Conservation (phyloP, 2,329 filamentous ascomycete species). For the Zasmidium angulare region DNA sequence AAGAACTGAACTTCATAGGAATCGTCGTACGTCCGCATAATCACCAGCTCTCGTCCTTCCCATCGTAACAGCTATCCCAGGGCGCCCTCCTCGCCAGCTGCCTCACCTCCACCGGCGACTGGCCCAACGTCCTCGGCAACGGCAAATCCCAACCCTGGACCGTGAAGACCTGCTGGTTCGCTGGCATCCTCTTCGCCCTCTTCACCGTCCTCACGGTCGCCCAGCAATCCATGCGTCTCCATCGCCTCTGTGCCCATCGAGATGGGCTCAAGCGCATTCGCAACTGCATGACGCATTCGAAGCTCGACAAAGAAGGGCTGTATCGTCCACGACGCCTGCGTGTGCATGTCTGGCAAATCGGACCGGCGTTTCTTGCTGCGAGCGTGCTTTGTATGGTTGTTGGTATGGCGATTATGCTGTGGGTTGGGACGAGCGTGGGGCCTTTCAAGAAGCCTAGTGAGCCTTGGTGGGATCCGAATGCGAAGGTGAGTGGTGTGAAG, state of each 20-base stretch:
- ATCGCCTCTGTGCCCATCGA: slow-evolving; percentile 43
- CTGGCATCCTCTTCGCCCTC: slow-evolving; percentile 50
- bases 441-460: slow-evolving; percentile 17
- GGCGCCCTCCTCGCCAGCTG: slow-evolving; percentile 41
- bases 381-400: slow-evolving; percentile 39
- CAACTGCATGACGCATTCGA: slow-evolving; percentile 30
- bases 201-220: slow-evolving; percentile 51
- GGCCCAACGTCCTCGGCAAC: slow-evolving; percentile 43
- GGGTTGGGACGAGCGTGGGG: slow-evolving; percentile 33
- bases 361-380: slow-evolving; percentile 38
- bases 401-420: slow-evolving; percentile 41
- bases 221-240: slow-evolving; percentile 45
- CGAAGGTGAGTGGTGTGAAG: slow-evolving; percentile 2
- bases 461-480: slow-evolving; percentile 30
- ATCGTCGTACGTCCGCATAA: slow-evolving; percentile 36
- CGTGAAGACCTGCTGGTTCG: slow-evolving; percentile 44
- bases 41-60: background rate
- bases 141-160: slow-evolving; percentile 41
- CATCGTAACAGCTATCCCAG: slow-evolving; percentile 14
- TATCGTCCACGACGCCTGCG: slow-evolving; percentile 31
- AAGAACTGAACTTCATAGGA: slow-evolving; percentile 45
- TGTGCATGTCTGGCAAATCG: slow-evolving; percentile 41
- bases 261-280: slow-evolving; percentile 40
- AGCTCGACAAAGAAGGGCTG: slow-evolving; percentile 23
- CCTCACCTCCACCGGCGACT: slow-evolving; percentile 45